Percentiles rank a stretch among this genome's conserved stretches.
Conservation (phyloP, 129 eudicot species). For the Silybum marianum region DNA sequence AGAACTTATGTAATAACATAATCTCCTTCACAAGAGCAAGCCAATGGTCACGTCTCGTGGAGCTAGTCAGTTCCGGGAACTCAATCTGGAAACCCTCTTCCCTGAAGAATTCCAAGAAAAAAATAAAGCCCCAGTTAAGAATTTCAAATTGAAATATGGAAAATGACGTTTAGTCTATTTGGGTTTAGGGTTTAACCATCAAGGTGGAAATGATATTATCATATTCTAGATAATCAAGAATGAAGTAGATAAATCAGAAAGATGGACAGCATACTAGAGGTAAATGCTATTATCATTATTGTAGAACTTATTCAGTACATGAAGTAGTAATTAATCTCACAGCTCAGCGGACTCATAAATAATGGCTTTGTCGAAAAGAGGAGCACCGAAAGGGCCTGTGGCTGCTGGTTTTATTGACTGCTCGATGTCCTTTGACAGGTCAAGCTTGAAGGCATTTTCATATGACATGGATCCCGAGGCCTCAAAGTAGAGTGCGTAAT, state of each 20-base stretch:
- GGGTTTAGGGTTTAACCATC: neutral
- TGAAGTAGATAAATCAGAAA: neutral
- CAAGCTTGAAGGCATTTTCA: slow-evolving; percentile 74
- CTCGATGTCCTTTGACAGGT: slow-evolving; percentile 62
- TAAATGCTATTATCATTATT: neutral
- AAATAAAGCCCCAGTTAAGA: neutral
- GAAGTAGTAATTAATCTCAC: slow-evolving; percentile 46
- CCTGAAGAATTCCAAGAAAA: slow-evolving; percentile 37
- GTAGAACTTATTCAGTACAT: slow-evolving; percentile 30
- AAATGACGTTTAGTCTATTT: neutral
- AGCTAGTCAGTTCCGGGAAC: slow-evolving; percentile 88
- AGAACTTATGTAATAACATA: slow-evolving; percentile 58
- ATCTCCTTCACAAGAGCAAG: slow-evolving; percentile 79
- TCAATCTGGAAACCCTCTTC: slow-evolving; percentile 64
- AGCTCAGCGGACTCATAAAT: slow-evolving; percentile 69
- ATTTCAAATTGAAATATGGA: neutral
- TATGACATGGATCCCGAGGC: slow-evolving; percentile 64
- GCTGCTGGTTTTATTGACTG: slow-evolving; percentile 70
- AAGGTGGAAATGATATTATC: neutral
- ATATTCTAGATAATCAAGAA: neutral
- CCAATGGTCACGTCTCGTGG: slow-evolving; percentile 96
- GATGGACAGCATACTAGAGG: neutral
- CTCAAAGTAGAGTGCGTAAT: slow-evolving; percentile 94
- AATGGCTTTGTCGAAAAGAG: slow-evolving; percentile 87
- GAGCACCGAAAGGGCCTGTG: slow-evolving; percentile 96